Evolutionary conservation across 495 filamentous ascomycete genomes (phyloP).

Genomic region (Aspergillus haitiensis): DNA sequence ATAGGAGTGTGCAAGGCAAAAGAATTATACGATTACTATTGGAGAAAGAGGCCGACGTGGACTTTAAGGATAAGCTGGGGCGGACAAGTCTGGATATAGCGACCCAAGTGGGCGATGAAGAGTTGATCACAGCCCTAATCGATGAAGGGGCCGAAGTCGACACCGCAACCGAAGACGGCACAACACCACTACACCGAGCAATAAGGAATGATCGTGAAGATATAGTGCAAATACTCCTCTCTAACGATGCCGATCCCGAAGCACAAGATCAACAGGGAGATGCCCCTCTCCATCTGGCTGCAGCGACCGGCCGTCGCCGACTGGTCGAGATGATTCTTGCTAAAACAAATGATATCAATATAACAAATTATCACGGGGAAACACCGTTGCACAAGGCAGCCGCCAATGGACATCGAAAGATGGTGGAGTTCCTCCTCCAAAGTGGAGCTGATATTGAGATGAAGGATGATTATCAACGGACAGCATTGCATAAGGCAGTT

Average conservation of each 20-base stretch:
- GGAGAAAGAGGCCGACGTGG: conserved; percentile 39
- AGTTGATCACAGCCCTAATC: conserved; percentile 13
- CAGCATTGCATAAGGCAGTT: conserved; percentile 30
- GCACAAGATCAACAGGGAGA: conserved; percentile 27
- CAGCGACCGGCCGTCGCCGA: conserved; percentile 33
- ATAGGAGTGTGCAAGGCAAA: conserved; percentile 22
- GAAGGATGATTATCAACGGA: conserved; percentile 23
- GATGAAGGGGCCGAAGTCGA: conserved; percentile 12
- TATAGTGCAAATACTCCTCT: conserved; percentile 34
- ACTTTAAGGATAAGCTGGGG: conserved; percentile 32
- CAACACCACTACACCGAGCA: conserved; percentile 37
- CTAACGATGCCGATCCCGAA: conserved; percentile 30
- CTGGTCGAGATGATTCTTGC: conserved; percentile 43
- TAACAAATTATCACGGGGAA: conserved; percentile 30
- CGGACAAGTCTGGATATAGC: conserved; percentile 42
- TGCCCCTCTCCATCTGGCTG: conserved; percentile 42
- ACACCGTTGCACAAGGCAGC: conserved; percentile 47
- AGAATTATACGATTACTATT: conserved; percentile 32
- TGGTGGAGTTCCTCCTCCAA: conserved; percentile 41
- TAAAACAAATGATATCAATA: conserved; percentile 43
- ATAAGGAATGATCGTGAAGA: conserved; percentile 34
- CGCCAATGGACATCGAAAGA: conserved; percentile 34
- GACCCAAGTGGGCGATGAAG: conserved; percentile 14
- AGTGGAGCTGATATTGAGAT: conserved; percentile 36
- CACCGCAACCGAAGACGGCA: conserved; percentile 23